Percentiles rank a stretch among this genome's conserved stretches.
Evolutionary conservation across 768 basidiomycete genomes (phyloP).

Genomic region (Serpula lacrymans): DNA sequence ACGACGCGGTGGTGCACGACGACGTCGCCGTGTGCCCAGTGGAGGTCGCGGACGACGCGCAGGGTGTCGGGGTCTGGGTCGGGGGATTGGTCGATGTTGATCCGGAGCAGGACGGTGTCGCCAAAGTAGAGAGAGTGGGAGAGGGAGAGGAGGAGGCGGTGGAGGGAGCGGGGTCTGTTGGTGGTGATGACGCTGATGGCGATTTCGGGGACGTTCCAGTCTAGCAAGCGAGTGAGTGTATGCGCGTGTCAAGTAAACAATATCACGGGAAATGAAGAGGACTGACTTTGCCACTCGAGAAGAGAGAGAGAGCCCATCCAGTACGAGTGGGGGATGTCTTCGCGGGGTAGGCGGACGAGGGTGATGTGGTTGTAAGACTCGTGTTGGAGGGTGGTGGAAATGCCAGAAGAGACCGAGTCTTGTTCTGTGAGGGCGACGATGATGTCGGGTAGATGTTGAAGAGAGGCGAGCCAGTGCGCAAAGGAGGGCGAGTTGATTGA

Average conservation of each 20-base stretch:
- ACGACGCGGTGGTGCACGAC: conserved; percentile 69
- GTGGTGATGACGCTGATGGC: conserved; percentile 78
- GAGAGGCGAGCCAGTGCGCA: conserved; percentile 29
- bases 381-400: conserved; percentile 16
- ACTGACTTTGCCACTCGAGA: conserved; percentile 56
- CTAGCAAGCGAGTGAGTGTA: conserved; percentile 35
- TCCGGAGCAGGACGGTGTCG: conserved; percentile 56
- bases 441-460: conserved; percentile 28
- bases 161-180: conserved; percentile 67
- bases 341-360: conserved; percentile 41
- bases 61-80: conserved; percentile 56
- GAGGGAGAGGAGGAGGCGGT: conserved; percentile 63
- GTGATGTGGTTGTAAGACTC: conserved; percentile 25
- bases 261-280: background rate
- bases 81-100: conserved; percentile 77
- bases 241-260: conserved; percentile 7
- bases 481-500: conserved; percentile 6
- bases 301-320: conserved; percentile 64
- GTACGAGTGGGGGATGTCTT: conserved; percentile 47
- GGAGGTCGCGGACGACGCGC: conserved; percentile 41
- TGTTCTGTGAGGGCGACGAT: conserved; percentile 32
- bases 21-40: conserved; percentile 60
- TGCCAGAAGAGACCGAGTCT: conserved; percentile 18
- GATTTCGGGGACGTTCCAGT: conserved; percentile 69
- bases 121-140: conserved; percentile 60